Evolutionary conservation across 23 red algal genomes (phyloP), one percentile per base, ranked within the genome.

Genomic region (Gracilariopsis chorda): DNA sequence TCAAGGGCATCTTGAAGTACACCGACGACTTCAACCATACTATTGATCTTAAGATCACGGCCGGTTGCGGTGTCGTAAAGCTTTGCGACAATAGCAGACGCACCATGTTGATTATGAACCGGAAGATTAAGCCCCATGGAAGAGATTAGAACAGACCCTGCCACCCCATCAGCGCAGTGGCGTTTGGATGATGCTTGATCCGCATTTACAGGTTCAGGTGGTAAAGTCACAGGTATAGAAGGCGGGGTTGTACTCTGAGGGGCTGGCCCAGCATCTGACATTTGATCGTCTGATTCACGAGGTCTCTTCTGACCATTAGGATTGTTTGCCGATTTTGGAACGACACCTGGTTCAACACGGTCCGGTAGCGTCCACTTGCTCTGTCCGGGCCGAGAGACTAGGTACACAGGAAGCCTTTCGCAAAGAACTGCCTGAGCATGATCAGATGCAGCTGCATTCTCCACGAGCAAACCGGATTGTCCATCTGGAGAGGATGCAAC

Each of bases 371-470:
- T 62, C 88, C 88, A 91, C 21, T 14, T 55, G 11, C 57, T 82
- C 63, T 82, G 52, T 14, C 88, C 88, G 33, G 88, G 88, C 21
- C 53, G 60, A 39, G 88, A 80, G 35, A 91, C 88, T 41, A 91
- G 59, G 48, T 91, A 91, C 44, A 91, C 88, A 11, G 88, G 88
- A 2, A 91, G 41, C 41, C 88, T 52, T 67, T 91, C 88, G 24
- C 70, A 51, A 19, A 91, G 40, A 6, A 44, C 37, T 1, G 61
- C 88, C 7, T 25, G 56, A 7, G 74, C 24, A 30, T 80, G 62
- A 21, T 70, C 37, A 45, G 73, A 51, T 28, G 73, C 73, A 4
- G 77, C 75, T 1, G 88, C 73, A 44, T 91, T 82, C 56, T 91
- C 88, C 7, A 75, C 77, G 4, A 91, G 88, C 28, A 91, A 48